Conservation (phyloP, 2,329 filamentous ascomycete species). For the Fusarium gaditjirri region DNA sequence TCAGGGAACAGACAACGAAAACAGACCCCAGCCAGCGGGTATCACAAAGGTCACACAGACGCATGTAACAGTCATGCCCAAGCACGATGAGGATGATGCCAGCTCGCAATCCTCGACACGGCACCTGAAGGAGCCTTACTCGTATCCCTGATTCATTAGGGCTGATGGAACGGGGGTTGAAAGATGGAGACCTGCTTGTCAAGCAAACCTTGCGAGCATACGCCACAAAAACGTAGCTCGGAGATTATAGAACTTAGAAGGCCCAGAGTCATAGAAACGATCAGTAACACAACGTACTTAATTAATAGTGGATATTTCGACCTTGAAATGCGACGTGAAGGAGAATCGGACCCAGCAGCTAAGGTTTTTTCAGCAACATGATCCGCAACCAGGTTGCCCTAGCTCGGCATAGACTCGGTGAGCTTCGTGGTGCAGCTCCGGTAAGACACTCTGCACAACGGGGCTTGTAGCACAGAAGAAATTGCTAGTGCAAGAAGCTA, state of each 20-base stretch:
- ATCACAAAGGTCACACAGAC: constrained; percentile 42
- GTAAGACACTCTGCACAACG: neutral
- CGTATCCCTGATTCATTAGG: neutral
- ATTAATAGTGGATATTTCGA: neutral
- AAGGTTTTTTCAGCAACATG: neutral
- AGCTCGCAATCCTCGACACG: constrained; percentile 39
- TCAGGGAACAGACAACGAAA: neutral
- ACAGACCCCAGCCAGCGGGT: constrained; percentile 10
- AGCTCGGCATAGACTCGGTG: neutral
- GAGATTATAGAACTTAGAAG: neutral
- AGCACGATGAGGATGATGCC: constrained; percentile 34
- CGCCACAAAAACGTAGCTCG: neutral
- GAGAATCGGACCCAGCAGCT: too few relatives aligned
- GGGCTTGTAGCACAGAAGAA: neutral
- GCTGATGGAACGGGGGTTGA: neutral
- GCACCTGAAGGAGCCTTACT: constrained; percentile 26
- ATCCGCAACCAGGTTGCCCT: neutral
- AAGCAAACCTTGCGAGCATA: neutral
- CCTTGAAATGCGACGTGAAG: neutral
- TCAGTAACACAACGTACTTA: neutral
- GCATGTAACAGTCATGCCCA: constrained; percentile 29
- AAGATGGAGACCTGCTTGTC: neutral
- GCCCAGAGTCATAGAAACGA: neutral
- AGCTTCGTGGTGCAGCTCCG: neutral
- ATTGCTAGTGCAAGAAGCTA: neutral